These are phyloP conservation scores for Pseudomassariella vexata DNA, from an alignment of 2,329 filamentous ascomycete genomes.

Conservation along the genomic window DNA sequence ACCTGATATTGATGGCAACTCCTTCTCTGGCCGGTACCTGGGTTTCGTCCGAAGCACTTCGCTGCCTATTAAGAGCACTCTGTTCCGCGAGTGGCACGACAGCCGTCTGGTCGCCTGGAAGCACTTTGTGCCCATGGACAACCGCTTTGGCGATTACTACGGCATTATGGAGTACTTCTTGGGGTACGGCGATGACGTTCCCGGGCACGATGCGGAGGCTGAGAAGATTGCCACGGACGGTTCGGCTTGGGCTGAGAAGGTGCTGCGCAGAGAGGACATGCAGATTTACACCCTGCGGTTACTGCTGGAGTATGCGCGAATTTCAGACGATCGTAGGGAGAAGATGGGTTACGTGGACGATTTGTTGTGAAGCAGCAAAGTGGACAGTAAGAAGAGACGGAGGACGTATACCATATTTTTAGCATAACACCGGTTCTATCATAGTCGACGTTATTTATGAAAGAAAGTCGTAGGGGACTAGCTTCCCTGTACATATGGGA, in stretches of 20 bases:
- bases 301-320: conserved; percentile 56
- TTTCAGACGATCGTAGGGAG: conserved; percentile 46
- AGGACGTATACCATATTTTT: no score
- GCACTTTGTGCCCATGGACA: conserved; percentile 78
- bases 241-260: conserved; percentile 62
- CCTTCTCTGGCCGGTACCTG: conserved; percentile 62
- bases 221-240: conserved; percentile 60
- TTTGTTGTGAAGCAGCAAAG: conserved; percentile 26
- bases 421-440: no score
- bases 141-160: conserved; percentile 65
- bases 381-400: not conserved
- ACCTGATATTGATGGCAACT: conserved; percentile 72
- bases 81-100: conserved; percentile 80
- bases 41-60: conserved; percentile 65
- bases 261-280: conserved; percentile 68
- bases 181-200: conserved; percentile 42
- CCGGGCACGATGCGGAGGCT: conserved; percentile 50
- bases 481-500: no score
- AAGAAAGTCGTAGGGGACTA: no score
- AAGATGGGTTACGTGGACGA: conserved; percentile 52
- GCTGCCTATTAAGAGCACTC: conserved; percentile 69
- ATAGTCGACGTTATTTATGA: no score
- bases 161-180: conserved; percentile 71
- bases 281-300: conserved; percentile 63
- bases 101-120: conserved; percentile 68